A percentile compares a stretch with the other conserved stretches of the same genome.
These are phyloP conservation scores for Gliomastix tumulicola DNA, from an alignment of 2,329 filamentous ascomycete species.

Conservation along the genomic window DNA sequence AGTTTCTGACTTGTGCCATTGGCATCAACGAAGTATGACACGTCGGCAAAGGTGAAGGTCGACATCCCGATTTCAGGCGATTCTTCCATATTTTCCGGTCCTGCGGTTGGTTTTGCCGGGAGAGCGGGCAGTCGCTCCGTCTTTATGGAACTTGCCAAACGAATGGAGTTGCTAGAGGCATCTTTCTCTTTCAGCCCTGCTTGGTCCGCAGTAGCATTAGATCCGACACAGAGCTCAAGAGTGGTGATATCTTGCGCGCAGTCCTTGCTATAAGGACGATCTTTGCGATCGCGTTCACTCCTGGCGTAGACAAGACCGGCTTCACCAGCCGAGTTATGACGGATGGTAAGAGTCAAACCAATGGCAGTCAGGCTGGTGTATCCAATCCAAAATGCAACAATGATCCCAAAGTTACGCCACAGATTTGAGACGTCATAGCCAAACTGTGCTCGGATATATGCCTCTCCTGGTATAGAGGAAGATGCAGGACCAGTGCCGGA, in stretches of 20 bases:
- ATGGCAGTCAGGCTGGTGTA: conserved; percentile 32
- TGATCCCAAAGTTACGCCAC: conserved; percentile 67
- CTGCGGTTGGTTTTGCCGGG: no score
- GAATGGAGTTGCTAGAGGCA: conserved; percentile 39
- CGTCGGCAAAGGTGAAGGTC: conserved; percentile 48
- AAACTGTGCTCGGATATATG: conserved; percentile 47
- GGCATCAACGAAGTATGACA: conserved; percentile 67
- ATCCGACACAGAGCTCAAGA: no score
- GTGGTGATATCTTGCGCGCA: conserved; percentile 60
- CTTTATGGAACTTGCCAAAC: conserved; percentile 34
- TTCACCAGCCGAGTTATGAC: no score
- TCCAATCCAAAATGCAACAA: conserved; percentile 51
- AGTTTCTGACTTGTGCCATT: conserved; percentile 56
- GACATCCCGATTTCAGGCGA: conserved; percentile 31
- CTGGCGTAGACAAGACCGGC: no score
- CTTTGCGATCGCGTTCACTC: no score
- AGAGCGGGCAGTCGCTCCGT: conserved; percentile 1
- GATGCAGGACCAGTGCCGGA: conserved; percentile 50
- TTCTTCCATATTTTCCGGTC: no score
- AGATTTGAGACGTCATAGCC: conserved; percentile 39
- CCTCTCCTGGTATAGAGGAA: conserved; percentile 46
- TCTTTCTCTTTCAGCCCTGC: no score
- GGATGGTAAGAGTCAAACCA: conserved; percentile 54
- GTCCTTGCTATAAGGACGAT: no score
- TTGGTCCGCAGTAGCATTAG: no score